Evolutionary conservation across 2,329 filamentous ascomycete species (phyloP).

Genomic region (Neobulgaria alba): DNA sequence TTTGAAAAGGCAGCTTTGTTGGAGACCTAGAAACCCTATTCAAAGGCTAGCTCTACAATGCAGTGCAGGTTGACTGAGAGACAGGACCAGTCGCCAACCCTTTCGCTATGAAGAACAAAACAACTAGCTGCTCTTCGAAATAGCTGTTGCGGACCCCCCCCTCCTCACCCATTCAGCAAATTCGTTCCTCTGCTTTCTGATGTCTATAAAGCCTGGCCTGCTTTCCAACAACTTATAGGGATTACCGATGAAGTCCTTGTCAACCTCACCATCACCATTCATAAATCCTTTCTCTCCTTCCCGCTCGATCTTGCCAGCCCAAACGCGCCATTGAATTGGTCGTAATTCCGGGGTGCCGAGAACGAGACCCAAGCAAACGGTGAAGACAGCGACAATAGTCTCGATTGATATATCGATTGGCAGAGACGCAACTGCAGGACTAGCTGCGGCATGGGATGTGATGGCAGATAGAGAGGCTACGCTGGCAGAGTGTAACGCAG

Average conservation of each 20-base stretch:
- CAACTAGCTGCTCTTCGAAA: too few relatives aligned
- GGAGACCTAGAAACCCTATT: too few relatives aligned
- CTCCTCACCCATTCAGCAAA: conserved; percentile 66
- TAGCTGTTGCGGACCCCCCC: too few relatives aligned
- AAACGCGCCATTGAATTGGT: conserved; percentile 75
- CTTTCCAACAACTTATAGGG: conserved; percentile 75
- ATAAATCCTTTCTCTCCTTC: conserved; percentile 55
- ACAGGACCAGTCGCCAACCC: too few relatives aligned
- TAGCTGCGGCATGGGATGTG: conserved; percentile 34
- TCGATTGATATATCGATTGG: conserved; percentile 85
- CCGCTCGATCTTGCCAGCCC: conserved; percentile 77
- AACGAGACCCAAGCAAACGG: conserved; percentile 80
- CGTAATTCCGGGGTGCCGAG: conserved; percentile 67
- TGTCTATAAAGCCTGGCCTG: conserved; percentile 77
- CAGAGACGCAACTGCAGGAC: conserved; percentile 40
- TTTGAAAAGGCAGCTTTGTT: too few relatives aligned
- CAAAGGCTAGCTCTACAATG: too few relatives aligned
- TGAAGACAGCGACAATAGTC: conserved; percentile 67
- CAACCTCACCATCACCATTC: conserved; percentile 52
- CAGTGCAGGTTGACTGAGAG: too few relatives aligned
- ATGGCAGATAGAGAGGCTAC: conserved; percentile 39
- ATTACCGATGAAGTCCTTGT: conserved; percentile 65
- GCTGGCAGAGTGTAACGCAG: conserved; percentile 56
- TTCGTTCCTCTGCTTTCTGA: conserved; percentile 69
- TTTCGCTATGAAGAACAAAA: too few relatives aligned